phyloP scores from a whole-genome alignment of 768 basidiomycete genomes.

The Leccinum subgranulosum region DNA sequence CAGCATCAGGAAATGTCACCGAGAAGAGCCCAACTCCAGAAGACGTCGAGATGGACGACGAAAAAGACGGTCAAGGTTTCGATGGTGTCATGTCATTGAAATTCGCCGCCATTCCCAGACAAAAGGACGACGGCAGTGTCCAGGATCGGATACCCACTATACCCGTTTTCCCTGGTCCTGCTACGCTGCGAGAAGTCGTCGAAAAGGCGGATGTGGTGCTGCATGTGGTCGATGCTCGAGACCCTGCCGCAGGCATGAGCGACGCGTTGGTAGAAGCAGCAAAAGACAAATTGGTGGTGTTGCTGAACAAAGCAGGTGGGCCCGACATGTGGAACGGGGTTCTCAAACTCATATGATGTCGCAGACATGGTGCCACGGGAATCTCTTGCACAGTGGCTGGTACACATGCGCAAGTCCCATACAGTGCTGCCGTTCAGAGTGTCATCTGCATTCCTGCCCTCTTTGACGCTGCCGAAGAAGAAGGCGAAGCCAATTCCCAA shows the following conservation, averaged over 20 bases:
- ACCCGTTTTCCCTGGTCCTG: constrained; percentile 27
- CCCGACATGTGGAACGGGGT: constrained; percentile 10
- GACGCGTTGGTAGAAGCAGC: constrained; percentile 50
- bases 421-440: constrained; percentile 73
- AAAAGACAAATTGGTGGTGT: constrained; percentile 51
- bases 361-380: constrained; percentile 81
- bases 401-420: constrained; percentile 53
- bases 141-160: constrained; percentile 12
- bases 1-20: constrained; percentile 26
- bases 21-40: constrained; percentile 26
- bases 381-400: constrained; percentile 65
- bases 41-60: constrained; percentile 30
- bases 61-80: constrained; percentile 29
- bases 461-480: constrained; percentile 34
- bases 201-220: constrained; percentile 77
- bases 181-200: constrained; percentile 44
- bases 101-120: not conserved
- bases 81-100: constrained; percentile 37
- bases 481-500: constrained; percentile 41
- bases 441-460: constrained; percentile 63
- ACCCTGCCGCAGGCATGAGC: constrained; percentile 73
- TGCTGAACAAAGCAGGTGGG: constrained; percentile 87
- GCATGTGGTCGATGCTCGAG: constrained; percentile 81
- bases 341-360: not conserved
- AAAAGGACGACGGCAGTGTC: not conserved